Base-by-base conservation (phyloP, 257 asterid species). In the Plantago major region DNA sequence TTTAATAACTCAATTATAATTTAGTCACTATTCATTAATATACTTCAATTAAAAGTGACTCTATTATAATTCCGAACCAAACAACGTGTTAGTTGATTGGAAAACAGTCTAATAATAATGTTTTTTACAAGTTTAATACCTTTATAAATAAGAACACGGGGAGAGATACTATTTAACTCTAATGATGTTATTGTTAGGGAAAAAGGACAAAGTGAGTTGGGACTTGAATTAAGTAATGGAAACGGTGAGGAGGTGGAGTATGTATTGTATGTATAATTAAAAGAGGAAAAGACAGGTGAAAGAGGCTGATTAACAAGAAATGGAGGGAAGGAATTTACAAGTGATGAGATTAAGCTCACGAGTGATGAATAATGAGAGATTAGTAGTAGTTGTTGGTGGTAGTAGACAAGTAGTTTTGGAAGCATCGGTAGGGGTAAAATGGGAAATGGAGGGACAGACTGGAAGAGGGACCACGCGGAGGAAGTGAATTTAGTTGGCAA, bases 391-490 rank as follows among this genome's bases (percentile, higher is more conserved):
- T 33, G 40, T 1, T 33, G 26, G 26, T 33, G 8, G 8, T 33
- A 30, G 5, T 30, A 2, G 5, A 40, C n/a, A 42, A 40, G 22
- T 19, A 60, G 42, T 42, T 43, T 45, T 12, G 22, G 17, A 42
- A 7, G 46, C 50, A 10, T n/a, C 49, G 15, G 38, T 26, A 45
- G 17, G 78, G 78, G 78, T 48, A 73, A 59, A 66, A 5, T 43
- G 48, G 74, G 62, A 69, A 73, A 11, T 37, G 10, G 11, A 19
- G 11, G 37, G 63, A 76, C 75, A 72, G 78, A 44, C 74, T 71
- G 78, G 74, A n/a, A 28, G 65, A 7, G 71, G 81, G 78, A 38
- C 78, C 78, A 68, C 75, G 64, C 68, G 70, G 72, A 57, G 60
- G 48, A 44, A 22, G 56, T 45, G 8, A 37, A 62, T 28, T 57